Evolutionary conservation across 257 asterid genomes (phyloP), one percentile per base, ranked within the genome.

Genomic region (Solanum okadae): DNA sequence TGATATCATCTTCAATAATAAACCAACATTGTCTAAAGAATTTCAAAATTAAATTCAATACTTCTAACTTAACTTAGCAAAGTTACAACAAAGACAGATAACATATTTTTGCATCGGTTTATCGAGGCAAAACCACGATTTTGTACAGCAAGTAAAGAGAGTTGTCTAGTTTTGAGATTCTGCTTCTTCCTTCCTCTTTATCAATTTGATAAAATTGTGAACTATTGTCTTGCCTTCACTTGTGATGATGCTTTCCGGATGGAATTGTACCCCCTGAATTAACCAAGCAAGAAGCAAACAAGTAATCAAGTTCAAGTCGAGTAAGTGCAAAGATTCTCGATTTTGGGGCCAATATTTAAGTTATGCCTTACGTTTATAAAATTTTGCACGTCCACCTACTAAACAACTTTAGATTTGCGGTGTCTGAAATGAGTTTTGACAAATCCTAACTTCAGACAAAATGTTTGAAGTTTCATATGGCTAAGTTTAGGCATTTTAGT

Each of bases 231-330:
- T 96, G 87, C 99, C 99, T 88, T 95, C 98, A 18, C 61, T 83
- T 15, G 99, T 94, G 88, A 96, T 96, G 83, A 96, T 95, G 85
- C 98, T 96, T 91, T 96, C 98, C 0, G 99, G 99, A 91, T 96
- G 98, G 89, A 96, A 96, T 59, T 96, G 98, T n/a, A 96, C 98
- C 16, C 99, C 99, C 98, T 96, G 92, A 89, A 90, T 89, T 82
- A 49, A 29, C 56, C 85, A 63, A 78, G 33, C 82, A 81, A 85
- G 46, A 81, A 31, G 78, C 88, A 70, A 22, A 44, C 68, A 3
- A 72, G n/a, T 29, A 35, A 34, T 22, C 25, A 23, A 31, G 18
- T 37, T 76, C 52, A 23, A 76, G 20, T 33, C 2, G 33, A 34
- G 23, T 71, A 81, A 34, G 77, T 67, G 73, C 73, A 18, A 25